These are phyloP conservation scores for Stephanodiscus minutulus DNA, from an alignment of 108 stramenopile species.

Conservation along the genomic window DNA sequence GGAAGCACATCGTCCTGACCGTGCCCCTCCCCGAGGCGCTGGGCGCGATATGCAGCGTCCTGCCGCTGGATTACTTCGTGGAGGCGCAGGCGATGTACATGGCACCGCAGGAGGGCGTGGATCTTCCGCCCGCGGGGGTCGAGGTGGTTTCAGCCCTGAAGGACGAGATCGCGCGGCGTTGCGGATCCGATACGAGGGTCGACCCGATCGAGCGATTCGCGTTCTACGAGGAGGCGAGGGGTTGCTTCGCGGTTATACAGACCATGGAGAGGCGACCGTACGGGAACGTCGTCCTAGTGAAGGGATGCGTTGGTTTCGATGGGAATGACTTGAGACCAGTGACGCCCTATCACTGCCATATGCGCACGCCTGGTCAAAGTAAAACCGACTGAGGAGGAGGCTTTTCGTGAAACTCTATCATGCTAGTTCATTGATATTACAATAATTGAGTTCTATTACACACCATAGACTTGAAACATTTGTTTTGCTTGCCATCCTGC, in stretches of 20 bases:
- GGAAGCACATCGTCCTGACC: slow-evolving; percentile 45
- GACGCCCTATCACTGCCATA: too few relatives aligned
- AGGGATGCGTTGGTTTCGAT: slow-evolving; percentile 58
- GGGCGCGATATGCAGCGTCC: slow-evolving; percentile 48
- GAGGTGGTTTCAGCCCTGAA: slow-evolving; percentile 41
- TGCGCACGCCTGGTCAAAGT: too few relatives aligned
- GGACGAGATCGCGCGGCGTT: slow-evolving; percentile 29
- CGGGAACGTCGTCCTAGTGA: slow-evolving; percentile 52
- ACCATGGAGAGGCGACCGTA: slow-evolving; percentile 61
- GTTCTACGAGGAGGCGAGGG: slow-evolving; percentile 57
- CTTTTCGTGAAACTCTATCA: too few relatives aligned
- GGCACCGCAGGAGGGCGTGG: slow-evolving; percentile 48
- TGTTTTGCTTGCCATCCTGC: too few relatives aligned
- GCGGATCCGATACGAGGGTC: slow-evolving; percentile 25
- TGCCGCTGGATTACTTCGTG: slow-evolving; percentile 59
- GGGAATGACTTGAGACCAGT: slow-evolving; percentile 57
- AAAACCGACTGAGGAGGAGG: too few relatives aligned
- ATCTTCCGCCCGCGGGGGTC: slow-evolving; percentile 40
- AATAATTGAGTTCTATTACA: too few relatives aligned
- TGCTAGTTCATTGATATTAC: too few relatives aligned
- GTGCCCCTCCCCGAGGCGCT: slow-evolving; percentile 52
- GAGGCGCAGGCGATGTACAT: slow-evolving; percentile 44
- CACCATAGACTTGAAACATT: too few relatives aligned
- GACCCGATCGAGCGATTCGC: slow-evolving; percentile 44
- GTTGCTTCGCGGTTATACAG: slow-evolving; percentile 59